phyloP scores from a whole-genome alignment of 371 early-diverging fungal species.

The Lichtheimia ornata region DNA sequence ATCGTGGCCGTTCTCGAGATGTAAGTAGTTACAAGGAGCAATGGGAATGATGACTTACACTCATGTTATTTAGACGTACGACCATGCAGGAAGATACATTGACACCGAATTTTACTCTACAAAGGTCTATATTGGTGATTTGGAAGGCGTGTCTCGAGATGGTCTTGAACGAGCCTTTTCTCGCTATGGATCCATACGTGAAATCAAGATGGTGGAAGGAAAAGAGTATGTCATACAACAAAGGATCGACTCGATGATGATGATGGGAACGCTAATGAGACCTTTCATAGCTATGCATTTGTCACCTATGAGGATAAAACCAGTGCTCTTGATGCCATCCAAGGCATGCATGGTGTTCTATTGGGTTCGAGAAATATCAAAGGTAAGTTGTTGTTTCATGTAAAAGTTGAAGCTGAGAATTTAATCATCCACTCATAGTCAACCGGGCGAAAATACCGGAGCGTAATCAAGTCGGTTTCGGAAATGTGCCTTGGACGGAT shows the following conservation, averaged over 20 bases:
- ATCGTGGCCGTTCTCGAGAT: background rate
- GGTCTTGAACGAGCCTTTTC: slow-evolving; percentile 41
- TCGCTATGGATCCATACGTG: slow-evolving; percentile 55
- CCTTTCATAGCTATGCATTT: slow-evolving; percentile 48
- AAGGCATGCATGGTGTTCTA: slow-evolving; percentile 51
- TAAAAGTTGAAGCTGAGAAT: background rate
- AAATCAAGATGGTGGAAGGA: slow-evolving; percentile 57
- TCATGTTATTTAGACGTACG: slow-evolving; percentile 37
- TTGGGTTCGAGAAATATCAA: slow-evolving; percentile 51
- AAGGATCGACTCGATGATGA: no score
- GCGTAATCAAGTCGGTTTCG: slow-evolving; percentile 61
- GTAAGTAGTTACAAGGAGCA: background rate
- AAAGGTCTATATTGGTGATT: slow-evolving; percentile 59
- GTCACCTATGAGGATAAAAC: slow-evolving; percentile 50
- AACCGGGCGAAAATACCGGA: slow-evolving; percentile 66
- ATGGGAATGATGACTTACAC: background rate
- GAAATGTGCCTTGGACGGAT: slow-evolving; percentile 63
- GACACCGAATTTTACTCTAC: slow-evolving; percentile 61
- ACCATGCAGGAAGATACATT: slow-evolving; percentile 56
- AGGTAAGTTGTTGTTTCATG: slow-evolving; percentile 23
- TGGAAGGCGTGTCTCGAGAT: slow-evolving; percentile 38
- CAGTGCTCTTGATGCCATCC: slow-evolving; percentile 49
- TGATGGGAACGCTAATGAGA: no score
- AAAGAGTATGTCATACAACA: slow-evolving; percentile 54
- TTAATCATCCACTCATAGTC: slow-evolving; percentile 23